phyloP scores from a whole-genome alignment of 1,284 basidiomycete genomes.

The Papiliotrema terrestris region DNA sequence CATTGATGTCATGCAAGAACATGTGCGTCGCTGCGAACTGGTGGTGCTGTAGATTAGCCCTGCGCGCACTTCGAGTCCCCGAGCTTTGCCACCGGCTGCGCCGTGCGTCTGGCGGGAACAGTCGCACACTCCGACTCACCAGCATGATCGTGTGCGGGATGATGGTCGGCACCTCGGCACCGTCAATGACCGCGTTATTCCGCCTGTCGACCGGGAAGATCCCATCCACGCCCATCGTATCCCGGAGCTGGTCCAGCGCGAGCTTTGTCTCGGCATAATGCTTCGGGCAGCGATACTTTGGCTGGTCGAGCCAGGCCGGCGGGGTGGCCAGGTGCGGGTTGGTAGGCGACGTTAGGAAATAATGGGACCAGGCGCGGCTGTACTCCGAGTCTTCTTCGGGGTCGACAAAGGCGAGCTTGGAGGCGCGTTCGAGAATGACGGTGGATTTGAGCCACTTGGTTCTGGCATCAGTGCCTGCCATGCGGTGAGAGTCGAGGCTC shows the following conservation, averaged over 20 bases:
- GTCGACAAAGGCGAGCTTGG: constrained; percentile 38
- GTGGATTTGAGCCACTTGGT: constrained; percentile 30
- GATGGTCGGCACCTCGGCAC: constrained; percentile 23
- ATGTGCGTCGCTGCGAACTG: constrained; percentile 34
- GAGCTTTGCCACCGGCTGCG: neutral
- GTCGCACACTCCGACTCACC: too few species aligned
- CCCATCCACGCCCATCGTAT: constrained; percentile 33
- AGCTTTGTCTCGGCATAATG: constrained; percentile 32
- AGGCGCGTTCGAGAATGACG: constrained; percentile 36
- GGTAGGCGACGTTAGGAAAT: constrained; percentile 13
- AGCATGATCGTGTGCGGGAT: constrained; percentile 29
- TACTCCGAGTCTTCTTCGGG: constrained; percentile 36
- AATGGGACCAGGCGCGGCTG: constrained; percentile 26
- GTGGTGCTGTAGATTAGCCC: constrained; percentile 29
- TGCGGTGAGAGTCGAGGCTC: neutral
- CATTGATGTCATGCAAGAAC: constrained; percentile 43
- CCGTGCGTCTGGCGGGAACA: neutral
- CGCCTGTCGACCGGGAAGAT: constrained; percentile 33
- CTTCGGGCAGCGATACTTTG: constrained; percentile 35
- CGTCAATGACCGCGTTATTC: constrained; percentile 29
- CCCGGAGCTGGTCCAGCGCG: constrained; percentile 27
- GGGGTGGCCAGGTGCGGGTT: constrained; percentile 18
- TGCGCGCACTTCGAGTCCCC: neutral
- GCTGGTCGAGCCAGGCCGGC: constrained; percentile 36
- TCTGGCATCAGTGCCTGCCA: neutral